A percentile compares a stretch with the other conserved stretches of the same genome.
phyloP scores from a whole-genome alignment of 192 early-diverging fungal genomes.

The Phycomyces blakesleeanus region DNA sequence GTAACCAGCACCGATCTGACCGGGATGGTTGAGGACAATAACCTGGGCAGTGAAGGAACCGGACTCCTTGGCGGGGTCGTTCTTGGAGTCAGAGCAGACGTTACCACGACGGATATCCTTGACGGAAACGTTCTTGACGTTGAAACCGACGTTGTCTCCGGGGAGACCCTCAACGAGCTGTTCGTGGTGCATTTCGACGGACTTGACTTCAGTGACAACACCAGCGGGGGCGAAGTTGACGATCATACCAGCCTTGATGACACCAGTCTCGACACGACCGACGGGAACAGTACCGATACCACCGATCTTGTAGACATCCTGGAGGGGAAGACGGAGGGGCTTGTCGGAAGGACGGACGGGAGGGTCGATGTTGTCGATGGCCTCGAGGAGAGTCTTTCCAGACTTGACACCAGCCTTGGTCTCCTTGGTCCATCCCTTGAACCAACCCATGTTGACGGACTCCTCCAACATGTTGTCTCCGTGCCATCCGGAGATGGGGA shows the following conservation, averaged over 20 bases:
- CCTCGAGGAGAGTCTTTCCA: slow-evolving; percentile 88
- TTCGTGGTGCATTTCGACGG: slow-evolving; percentile 99
- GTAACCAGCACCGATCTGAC: slow-evolving; percentile 93
- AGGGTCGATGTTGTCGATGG: slow-evolving; percentile 93
- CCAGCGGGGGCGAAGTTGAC: slow-evolving; percentile 12
- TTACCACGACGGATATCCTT: slow-evolving; percentile 97
- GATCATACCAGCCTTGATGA: slow-evolving; percentile 62
- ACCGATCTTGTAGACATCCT: slow-evolving; percentile 99
- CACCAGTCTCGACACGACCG: slow-evolving; percentile 95
- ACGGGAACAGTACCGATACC: slow-evolving; percentile 97
- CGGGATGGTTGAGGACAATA: slow-evolving; percentile 96
- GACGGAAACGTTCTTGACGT: slow-evolving; percentile 97
- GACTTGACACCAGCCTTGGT: slow-evolving; percentile 65
- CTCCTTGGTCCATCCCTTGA: slow-evolving; percentile 96
- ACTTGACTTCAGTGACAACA: slow-evolving; percentile 87
- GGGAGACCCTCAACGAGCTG: slow-evolving; percentile 79
- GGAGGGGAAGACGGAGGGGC: slow-evolving; percentile 95
- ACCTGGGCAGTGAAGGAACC: slow-evolving; percentile 93
- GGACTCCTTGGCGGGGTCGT: slow-evolving; percentile 91
- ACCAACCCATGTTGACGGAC: slow-evolving; percentile 94
- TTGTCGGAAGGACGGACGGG: slow-evolving; percentile 87
- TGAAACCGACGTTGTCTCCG: slow-evolving; percentile 98
- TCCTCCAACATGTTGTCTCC: slow-evolving; percentile 98
- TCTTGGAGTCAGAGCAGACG: slow-evolving; percentile 96
- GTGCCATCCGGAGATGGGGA: slow-evolving; percentile 98